phyloP scores from a whole-genome alignment of 139 green algal species.

The Mesotaenium endlicherianum region DNA sequence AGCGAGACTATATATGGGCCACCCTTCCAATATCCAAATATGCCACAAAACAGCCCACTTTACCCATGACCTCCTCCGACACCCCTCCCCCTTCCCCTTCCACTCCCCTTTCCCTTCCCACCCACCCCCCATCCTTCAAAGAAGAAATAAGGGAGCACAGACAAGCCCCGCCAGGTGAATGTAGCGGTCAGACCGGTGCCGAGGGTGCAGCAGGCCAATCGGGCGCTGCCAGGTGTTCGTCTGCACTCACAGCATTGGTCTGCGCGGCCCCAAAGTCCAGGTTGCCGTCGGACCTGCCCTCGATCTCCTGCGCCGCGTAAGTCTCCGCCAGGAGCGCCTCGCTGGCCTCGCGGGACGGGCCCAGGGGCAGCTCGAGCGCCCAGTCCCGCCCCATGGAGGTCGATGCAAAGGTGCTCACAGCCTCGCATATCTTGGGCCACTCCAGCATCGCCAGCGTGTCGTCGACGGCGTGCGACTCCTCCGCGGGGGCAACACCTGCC shows the following conservation, averaged over 20 bases:
- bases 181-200: neutral
- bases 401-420: constrained; percentile 10
- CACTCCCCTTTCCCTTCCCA: too few relatives aligned
- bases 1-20: too few relatives aligned
- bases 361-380: neutral
- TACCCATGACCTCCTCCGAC: too few relatives aligned
- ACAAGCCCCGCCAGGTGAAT: constrained; percentile 1
- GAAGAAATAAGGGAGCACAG: constrained; percentile 2
- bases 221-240: neutral
- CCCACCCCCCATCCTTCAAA: neutral
- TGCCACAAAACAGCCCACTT: too few relatives aligned
- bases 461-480: neutral
- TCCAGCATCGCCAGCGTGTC: constrained; percentile 24
- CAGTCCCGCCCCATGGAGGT: neutral
- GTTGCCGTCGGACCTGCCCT: neutral
- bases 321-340: constrained; percentile 24
- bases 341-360: neutral
- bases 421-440: constrained; percentile 13
- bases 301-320: neutral
- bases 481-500: too few relatives aligned
- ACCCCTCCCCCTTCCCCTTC: too few relatives aligned
- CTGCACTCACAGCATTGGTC: neutral
- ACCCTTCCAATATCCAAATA: too few relatives aligned
- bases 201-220: neutral
- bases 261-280: constrained; percentile 1